Base-by-base conservation (phyloP, 2,329 filamentous ascomycete genomes). In the Diaporthe aspalathi region DNA sequence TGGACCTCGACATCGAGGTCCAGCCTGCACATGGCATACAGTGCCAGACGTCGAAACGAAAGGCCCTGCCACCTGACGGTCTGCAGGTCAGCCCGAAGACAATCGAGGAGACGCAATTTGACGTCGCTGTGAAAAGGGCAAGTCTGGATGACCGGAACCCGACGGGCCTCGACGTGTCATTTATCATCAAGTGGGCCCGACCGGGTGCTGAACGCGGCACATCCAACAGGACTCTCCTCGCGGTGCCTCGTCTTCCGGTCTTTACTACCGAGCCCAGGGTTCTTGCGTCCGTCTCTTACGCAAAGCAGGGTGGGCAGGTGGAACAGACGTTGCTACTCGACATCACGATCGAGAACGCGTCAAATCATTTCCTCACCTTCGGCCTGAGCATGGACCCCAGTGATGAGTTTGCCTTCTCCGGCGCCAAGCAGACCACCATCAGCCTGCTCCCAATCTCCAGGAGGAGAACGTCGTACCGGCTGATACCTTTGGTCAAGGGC, bases 311-410 rank as follows among this genome's bases (percentile, higher is more conserved):
- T 8, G 77, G 77, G 14, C 75, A 77, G 32, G 74, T 75, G 52
- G 71, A 80, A 67, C 70, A 77, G 14, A 77, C 88, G 11, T 74
- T 88, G 54, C 81, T 84, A 70, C 79, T 90, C 17, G 82, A 86
- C 52, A 79, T 89, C 78, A 94, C 90, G 4, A 90, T 99, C 70
- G 96, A 99, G 82, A 99, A 99, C 79, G 93, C 95, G 0, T 98
- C 95, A 0, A 92, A 91, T 79, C 96, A 99, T 80, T 97, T 97
- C 81, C 88, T 99, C 63, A 97, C 95, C 0, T 99, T 99, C 82
- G 94, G 93, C 38, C 81, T 98, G 62, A 90, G 87, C 32, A 97
- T 99, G 94, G 95, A 99, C 76, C 93, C 94, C 3, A 95, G 90
- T 79, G 94, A 97, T 74, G 89, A 94, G 67, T 98, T 98, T 81